Evolutionary conservation across 768 basidiomycete genomes (phyloP).

Genomic region (Strobilomyces dryophilus): DNA sequence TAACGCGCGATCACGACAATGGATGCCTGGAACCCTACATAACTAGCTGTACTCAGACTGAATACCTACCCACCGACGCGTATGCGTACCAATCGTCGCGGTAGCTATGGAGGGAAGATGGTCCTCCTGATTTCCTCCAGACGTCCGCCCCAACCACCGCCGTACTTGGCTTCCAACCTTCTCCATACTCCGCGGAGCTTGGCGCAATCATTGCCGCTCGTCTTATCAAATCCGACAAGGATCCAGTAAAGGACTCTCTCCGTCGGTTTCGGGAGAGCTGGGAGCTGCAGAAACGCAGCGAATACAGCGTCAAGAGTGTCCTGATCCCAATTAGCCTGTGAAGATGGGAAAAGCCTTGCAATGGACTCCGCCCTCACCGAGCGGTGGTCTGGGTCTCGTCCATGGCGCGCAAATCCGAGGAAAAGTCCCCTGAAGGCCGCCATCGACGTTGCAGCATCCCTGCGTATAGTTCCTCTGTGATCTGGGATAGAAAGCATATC

Average conservation of each 20-base stretch:
- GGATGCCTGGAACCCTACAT: conserved; percentile 2
- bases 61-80: not conserved
- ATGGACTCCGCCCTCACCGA: not conserved
- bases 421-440: conserved; percentile 69
- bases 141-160: conserved; percentile 40
- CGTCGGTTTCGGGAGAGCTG: conserved; percentile 40
- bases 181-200: conserved; percentile 55
- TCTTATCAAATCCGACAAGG: conserved; percentile 57
- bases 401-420: conserved; percentile 68
- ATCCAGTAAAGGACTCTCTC: conserved; percentile 59
- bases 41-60: conserved; percentile 8
- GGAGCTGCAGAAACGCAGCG: conserved; percentile 57
- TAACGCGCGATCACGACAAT: conserved; percentile 10
- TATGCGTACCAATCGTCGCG: not conserved
- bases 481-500: conserved; percentile 60
- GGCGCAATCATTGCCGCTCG: conserved; percentile 48
- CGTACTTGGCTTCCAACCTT: conserved; percentile 53
- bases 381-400: conserved; percentile 23
- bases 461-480: conserved; percentile 32
- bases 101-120: conserved; percentile 26
- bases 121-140: conserved; percentile 40
- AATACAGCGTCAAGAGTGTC: conserved; percentile 56
- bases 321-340: conserved; percentile 46
- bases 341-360: conserved; percentile 8
- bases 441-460: conserved; percentile 35